Evolutionary conservation across 2,329 filamentous ascomycete genomes (phyloP), one percentile per base, ranked within the genome.

Genomic region (Apiospora marii): DNA sequence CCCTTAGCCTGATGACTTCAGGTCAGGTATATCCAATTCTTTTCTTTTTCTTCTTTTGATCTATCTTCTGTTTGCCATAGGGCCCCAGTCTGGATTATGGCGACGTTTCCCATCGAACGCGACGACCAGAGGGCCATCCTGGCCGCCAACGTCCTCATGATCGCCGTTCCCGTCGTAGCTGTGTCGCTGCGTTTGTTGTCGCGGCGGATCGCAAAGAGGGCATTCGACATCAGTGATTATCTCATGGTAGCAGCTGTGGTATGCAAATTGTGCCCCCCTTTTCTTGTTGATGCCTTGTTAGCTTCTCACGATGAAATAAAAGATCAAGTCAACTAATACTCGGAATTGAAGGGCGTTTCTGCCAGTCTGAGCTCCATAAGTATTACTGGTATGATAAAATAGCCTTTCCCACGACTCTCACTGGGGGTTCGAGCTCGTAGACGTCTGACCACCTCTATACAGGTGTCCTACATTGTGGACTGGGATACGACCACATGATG

Each of bases 311-410:
- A n/a, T n/a, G n/a, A n/a, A n/a, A n/a, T n/a, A n/a, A n/a, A 1
- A 8, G 46, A n/a, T 22, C 4, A 34, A 16, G 22, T 2, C 22
- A 0, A 43, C 64, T 24, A 68, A 46, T 4, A 6, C 12, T 68
- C 1, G 8, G 4, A 19, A 14, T 1, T 43, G 0, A 12, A 68
- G 64, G 27, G 64, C 37, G 37, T 68, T 19, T 68, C 64, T 10
- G 64, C 24, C 7, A 68, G 64, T 41, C 27, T 68, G 64, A 68
- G 43, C 64, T 68, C 64, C 37, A 12, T 68, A 7, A 68, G 64
- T 16, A 68, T 68, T 44, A 44, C 64, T 43, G 64, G 61, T 67
- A 27, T 19, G 61, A n/a, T 4, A 4, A 58, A 12, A 16, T 13
- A 19, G 10, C 14, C 13, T 58, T 16, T 37, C 34, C 7, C 37